Percentiles rank a stretch among this genome's conserved stretches.
phyloP scores from a whole-genome alignment of 768 basidiomycete species.

The Amanita jacksonii region DNA sequence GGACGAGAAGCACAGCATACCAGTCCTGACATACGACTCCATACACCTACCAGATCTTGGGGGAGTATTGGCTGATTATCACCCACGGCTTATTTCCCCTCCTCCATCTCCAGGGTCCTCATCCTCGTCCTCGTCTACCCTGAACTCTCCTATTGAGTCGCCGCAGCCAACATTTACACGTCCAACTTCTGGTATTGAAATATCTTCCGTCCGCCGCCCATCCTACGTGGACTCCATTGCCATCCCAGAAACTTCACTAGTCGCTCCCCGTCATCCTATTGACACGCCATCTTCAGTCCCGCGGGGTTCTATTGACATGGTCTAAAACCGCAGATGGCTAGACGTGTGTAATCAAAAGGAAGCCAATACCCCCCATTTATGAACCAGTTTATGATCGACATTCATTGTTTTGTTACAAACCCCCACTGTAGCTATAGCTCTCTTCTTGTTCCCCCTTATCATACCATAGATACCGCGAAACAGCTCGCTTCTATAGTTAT shows the following conservation, averaged over 20 bases:
- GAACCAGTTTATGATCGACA: background rate
- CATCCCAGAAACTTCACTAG: background rate
- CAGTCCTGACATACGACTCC: conserved; percentile 28
- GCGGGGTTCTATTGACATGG: conserved; percentile 3
- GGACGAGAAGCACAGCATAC: conserved; percentile 20
- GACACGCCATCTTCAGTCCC: conserved; percentile 5
- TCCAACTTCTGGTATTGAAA: conserved; percentile 21
- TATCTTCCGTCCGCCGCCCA: conserved; percentile 19
- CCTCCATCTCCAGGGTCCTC: conserved; percentile 26
- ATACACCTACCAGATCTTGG: conserved; percentile 28
- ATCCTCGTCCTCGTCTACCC: conserved; percentile 22
- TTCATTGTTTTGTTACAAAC: background rate
- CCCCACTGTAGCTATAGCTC: conserved; percentile 7
- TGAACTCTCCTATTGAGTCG: conserved; percentile 18
- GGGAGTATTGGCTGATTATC: conserved; percentile 29
- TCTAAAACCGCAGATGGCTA: background rate
- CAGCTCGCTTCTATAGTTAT: conserved; percentile 1
- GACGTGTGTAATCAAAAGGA: background rate
- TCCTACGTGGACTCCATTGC: conserved; percentile 6
- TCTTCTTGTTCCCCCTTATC: too few species aligned
- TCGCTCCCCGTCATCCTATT: background rate
- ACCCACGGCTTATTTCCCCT: conserved; percentile 21
- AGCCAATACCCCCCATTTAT: background rate
- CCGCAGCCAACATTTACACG: conserved; percentile 17
- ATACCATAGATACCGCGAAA: too few species aligned